These are phyloP conservation scores for Lolium perenne DNA, from an alignment of 176 grass and related monocot species.

Conservation along the genomic window DNA sequence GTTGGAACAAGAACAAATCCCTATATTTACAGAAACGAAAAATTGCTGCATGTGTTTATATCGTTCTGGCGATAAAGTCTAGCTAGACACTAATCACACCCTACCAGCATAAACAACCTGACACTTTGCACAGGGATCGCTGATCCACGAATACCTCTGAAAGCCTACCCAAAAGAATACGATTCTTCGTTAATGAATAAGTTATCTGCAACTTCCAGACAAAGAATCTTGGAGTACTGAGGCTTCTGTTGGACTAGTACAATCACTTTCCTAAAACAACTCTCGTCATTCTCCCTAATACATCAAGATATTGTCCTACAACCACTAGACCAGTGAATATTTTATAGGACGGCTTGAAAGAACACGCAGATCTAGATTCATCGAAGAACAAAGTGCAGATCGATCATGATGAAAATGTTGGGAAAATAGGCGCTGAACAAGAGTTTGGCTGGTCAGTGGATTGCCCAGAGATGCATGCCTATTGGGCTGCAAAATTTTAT, in stretches of 20 bases:
- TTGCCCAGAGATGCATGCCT: too few species aligned
- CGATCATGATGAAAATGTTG: conserved; percentile 22
- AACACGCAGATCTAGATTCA: conserved; percentile 15
- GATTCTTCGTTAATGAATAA: conserved; percentile 41
- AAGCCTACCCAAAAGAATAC: conserved; percentile 42
- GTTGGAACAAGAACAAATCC: neutral
- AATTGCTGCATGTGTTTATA: conserved; percentile 23
- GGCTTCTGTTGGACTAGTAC: conserved; percentile 29
- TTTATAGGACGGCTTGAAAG: conserved; percentile 10
- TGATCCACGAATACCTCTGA: conserved; percentile 34
- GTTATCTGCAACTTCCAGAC: conserved; percentile 30
- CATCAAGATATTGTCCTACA: neutral
- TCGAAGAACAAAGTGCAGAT: neutral
- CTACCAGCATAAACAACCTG: conserved; percentile 31
- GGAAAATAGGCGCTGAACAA: neutral
- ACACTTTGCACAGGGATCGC: conserved; percentile 16
- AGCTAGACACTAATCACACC: neutral
- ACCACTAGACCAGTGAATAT: conserved; percentile 28
- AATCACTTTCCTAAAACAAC: conserved; percentile 15
- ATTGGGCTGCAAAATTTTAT: too few species aligned
- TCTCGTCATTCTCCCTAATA: neutral
- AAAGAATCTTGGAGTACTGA: conserved; percentile 42
- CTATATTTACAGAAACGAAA: neutral
- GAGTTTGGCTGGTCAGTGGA: too few species aligned
- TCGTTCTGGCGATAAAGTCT: neutral